Evolutionary conservation across 169 alveolate genomes (phyloP).

Genomic region (Perkinsus chesapeaki): DNA sequence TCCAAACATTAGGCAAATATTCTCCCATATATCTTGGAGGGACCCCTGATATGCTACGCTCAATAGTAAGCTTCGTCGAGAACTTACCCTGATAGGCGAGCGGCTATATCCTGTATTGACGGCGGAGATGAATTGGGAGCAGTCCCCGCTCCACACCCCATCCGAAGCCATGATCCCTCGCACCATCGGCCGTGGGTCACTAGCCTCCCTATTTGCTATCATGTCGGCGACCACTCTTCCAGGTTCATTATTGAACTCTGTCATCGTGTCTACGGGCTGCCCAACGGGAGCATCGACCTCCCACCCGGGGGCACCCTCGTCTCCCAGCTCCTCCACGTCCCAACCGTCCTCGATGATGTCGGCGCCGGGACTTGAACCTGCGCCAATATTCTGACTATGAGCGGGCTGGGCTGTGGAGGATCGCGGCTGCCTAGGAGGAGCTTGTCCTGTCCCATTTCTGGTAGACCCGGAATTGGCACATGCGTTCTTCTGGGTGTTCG

Average conservation of each 20-base stretch:
- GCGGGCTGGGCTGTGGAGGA: too few species aligned
- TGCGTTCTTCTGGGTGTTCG: too few species aligned
- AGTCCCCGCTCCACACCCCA: neutral
- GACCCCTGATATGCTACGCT: neutral
- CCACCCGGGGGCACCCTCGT: neutral
- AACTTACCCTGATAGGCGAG: neutral
- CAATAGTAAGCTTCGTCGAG: neutral
- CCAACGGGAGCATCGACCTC: neutral
- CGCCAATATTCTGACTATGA: neutral
- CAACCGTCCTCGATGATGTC: neutral
- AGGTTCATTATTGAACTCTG: neutral
- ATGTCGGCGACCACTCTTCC: neutral
- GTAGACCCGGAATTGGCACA: too few species aligned
- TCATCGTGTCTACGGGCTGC: neutral
- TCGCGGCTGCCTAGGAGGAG: too few species aligned
- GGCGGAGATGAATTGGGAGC: neutral
- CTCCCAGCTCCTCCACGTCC: neutral
- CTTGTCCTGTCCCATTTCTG: too few species aligned
- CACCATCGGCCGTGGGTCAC: neutral
- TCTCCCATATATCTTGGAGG: neutral
- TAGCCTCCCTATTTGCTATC: neutral
- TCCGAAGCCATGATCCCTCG: neutral
- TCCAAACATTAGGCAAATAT: neutral
- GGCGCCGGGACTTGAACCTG: neutral
- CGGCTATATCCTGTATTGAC: neutral